Evolutionary conservation across 2,329 filamentous ascomycete genomes (phyloP), one percentile per base, ranked within the genome.

Genomic region (Cladorrhinum sp.): DNA sequence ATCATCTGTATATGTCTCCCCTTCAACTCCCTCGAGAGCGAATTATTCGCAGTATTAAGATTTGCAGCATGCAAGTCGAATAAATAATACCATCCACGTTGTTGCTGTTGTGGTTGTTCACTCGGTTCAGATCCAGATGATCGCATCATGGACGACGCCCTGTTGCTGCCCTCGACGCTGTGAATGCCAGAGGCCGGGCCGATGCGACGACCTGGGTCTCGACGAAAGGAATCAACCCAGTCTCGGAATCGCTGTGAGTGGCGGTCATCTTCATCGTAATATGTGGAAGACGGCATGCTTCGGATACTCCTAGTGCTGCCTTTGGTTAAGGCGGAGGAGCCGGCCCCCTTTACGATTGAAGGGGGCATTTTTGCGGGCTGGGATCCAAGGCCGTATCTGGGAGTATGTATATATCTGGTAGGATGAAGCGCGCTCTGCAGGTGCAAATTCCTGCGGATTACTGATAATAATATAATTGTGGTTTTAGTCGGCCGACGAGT

Each of bases 1-100:
- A 97, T 97, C 94, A 97, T 97, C 78, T 97, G 93, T 72, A 97
- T 73, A 79, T 98, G 94, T 53, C 92, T 83, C 20, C 87, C 86
- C 76, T 96, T 95, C 67, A 96, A 77, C 73, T 86, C 88, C 70
- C 92, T 82, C 55, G 89, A 86, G 55, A 98, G 80, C 7, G 89
- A 86, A 51, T 90, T 88, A 65, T 87, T 82, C 3, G 91, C 89
- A 1, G 91, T 93, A 71, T 92, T 88, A 66, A 91, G 76, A 71
- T 91, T 82, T 53, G 84, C 86, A 67, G 76, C 75, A 26, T 78
- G 79, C 56, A 86, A 65, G 68, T 86, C 83, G 66, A 81, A 86
- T 70, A 82, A 82, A 60, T 83, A 82, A 60, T 83, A 80, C 1
- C 75, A 68, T 58, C 75, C 76, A 63, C 76, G 73, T 62, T 76